Percentiles rank a stretch among this genome's conserved stretches.
Conservation (phyloP, 805 yeast species). For the Starmerella vitae region DNA sequence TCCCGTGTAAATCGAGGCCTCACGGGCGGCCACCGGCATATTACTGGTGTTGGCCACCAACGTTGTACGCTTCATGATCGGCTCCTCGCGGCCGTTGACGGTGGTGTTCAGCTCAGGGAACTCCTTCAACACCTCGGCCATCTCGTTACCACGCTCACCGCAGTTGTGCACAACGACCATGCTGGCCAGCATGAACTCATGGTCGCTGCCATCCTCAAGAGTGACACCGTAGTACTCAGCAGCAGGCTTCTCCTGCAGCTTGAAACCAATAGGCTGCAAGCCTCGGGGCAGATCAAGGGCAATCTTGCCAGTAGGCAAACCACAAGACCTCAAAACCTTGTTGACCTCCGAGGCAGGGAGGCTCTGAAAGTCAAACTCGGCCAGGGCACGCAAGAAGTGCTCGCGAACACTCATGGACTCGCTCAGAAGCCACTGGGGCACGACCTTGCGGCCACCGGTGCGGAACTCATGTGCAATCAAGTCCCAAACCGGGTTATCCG, state of each 20-base stretch:
- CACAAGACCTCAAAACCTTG: slow-evolving; percentile 34
- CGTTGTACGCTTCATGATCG: slow-evolving; percentile 98
- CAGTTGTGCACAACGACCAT: slow-evolving; percentile 29
- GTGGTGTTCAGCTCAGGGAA: slow-evolving; percentile 96
- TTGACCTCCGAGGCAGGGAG: slow-evolving; percentile 23
- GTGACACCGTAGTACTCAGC: slow-evolving; percentile 36
- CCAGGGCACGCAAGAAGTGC: slow-evolving; percentile 33
- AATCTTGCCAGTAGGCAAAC: slow-evolving; percentile 30
- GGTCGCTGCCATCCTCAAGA: slow-evolving; percentile 31
- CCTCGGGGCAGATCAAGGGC: slow-evolving; percentile 22
- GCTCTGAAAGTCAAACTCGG: slow-evolving; percentile 27
- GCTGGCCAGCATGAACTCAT: slow-evolving; percentile 32
- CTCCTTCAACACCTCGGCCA: slow-evolving; percentile 99
- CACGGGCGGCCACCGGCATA: slow-evolving; percentile 99
- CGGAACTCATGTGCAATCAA: slow-evolving; percentile 15
- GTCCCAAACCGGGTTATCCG: slow-evolving; percentile 5
- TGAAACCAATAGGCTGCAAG: neutral
- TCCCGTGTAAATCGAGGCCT: slow-evolving; percentile 98
- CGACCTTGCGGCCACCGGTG: slow-evolving; percentile 23
- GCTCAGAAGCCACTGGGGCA: slow-evolving; percentile 28
- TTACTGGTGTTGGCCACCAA: slow-evolving; percentile 97
- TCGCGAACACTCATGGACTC: slow-evolving; percentile 34
- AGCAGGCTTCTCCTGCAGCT: slow-evolving; percentile 11
- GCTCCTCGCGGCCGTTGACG: slow-evolving; percentile 84
- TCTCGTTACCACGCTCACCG: slow-evolving; percentile 97